phyloP scores from a whole-genome alignment of 345 rosid species.

The Alliaria petiolata region DNA sequence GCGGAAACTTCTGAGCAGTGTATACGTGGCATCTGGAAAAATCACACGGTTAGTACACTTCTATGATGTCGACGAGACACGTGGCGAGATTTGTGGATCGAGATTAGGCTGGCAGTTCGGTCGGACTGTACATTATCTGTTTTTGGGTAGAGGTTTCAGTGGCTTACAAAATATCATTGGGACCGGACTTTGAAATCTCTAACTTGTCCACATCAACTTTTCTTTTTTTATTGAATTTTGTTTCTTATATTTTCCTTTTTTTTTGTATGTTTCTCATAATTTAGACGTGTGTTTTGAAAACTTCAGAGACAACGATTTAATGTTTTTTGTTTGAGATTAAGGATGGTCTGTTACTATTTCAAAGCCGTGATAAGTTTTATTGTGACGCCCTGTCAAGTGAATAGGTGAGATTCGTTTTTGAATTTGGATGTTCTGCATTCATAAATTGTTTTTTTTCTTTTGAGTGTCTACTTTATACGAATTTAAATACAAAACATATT shows the following conservation, averaged over 20 bases:
- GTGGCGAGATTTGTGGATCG: slow-evolving; percentile 20
- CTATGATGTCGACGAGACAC: slow-evolving; percentile 22
- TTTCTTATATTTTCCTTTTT: slow-evolving; percentile 1
- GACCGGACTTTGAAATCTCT: slow-evolving; percentile 1
- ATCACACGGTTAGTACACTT: slow-evolving; percentile 21
- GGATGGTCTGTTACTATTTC: slow-evolving; percentile 8
- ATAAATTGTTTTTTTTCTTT: not conserved
- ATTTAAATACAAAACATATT: no score
- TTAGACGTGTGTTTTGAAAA: slow-evolving; percentile 10
- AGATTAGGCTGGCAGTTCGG: slow-evolving; percentile 18
- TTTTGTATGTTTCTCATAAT: slow-evolving; percentile 29
- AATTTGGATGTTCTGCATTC: not conserved
- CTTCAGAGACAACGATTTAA: slow-evolving; percentile 12
- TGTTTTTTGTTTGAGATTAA: slow-evolving; percentile 10
- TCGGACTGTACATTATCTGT: slow-evolving; percentile 19
- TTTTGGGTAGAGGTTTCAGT: not conserved
- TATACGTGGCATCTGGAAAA: not conserved
- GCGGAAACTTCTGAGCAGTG: not conserved
- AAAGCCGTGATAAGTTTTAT: slow-evolving; percentile 7
- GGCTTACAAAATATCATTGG: slow-evolving; percentile 18
- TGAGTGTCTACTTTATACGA: no score
- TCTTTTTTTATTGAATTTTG: not conserved
- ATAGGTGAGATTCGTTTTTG: slow-evolving; percentile 5
- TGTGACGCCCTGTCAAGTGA: not conserved
- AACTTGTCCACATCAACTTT: slow-evolving; percentile 20